phyloP scores from a whole-genome alignment of 2,329 filamentous ascomycete species.

The Fusarium guadeloupense region DNA sequence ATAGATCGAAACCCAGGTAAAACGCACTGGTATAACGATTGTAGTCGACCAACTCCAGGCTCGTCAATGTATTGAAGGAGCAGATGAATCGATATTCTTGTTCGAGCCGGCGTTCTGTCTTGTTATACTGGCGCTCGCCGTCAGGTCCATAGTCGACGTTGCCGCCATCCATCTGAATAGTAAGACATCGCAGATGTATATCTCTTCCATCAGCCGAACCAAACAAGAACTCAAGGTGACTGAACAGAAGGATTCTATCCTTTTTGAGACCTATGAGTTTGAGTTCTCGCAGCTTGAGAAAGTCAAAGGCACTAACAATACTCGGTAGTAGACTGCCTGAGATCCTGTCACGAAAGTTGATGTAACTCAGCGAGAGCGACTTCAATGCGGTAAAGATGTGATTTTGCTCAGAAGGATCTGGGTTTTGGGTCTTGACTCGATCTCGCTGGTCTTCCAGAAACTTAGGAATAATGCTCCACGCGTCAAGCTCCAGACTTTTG shows the following conservation, averaged over 20 bases:
- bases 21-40: neutral
- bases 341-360: rapidly evolving
- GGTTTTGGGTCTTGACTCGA: neutral
- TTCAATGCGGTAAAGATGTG: neutral
- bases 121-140: rapidly evolving
- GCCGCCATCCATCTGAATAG: neutral
- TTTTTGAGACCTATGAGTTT: rapidly evolving
- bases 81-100: conserved; percentile 3
- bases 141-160: neutral
- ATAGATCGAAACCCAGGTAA: neutral
- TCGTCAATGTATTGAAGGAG: neutral
- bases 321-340: rapidly evolving
- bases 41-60: neutral
- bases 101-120: neutral
- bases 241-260: neutral
- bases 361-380: neutral
- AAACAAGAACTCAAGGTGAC: neutral
- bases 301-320: neutral
- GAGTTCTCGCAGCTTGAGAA: neutral
- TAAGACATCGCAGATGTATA: neutral
- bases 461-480: rapidly evolving
- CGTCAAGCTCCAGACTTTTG: neutral
- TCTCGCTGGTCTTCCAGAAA: neutral
- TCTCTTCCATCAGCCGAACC: neutral
- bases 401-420: neutral